These are phyloP conservation scores for Pontederia paniculata DNA, from an alignment of 176 grass and related monocot species.

Conservation along the genomic window DNA sequence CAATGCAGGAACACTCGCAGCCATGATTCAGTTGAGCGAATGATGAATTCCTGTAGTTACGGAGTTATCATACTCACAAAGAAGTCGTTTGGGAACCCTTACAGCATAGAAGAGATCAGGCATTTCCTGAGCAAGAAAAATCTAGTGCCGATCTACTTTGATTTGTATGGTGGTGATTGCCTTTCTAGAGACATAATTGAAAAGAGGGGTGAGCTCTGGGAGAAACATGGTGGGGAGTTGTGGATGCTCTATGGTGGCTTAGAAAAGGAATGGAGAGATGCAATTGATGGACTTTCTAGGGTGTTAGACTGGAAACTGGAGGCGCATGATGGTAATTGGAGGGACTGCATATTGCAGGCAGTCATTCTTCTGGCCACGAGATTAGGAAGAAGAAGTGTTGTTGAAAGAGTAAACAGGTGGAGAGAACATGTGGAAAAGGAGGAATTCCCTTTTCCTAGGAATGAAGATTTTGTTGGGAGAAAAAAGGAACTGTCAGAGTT, in stretches of 20 bases:
- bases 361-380: conserved; percentile 63
- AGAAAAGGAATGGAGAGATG: conserved; percentile 85
- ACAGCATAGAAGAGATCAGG: conserved; percentile 81
- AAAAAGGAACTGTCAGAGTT: conserved; percentile 90
- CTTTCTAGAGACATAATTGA: conserved; percentile 95
- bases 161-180: conserved; percentile 68
- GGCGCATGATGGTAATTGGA: conserved; percentile 76
- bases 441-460: conserved; percentile 80
- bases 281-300: conserved; percentile 69
- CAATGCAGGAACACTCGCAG: conserved; percentile 65
- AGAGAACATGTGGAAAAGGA: conserved; percentile 69
- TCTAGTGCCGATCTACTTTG: conserved; percentile 80
- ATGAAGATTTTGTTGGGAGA: conserved; percentile 67
- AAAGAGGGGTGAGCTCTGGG: conserved; percentile 95
- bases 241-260: conserved; percentile 96
- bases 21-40: conserved; percentile 59
- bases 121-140: conserved; percentile 77
- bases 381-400: conserved; percentile 79
- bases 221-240: conserved; percentile 90
- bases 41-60: conserved; percentile 84
- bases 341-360: conserved; percentile 71
- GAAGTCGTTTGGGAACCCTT: conserved; percentile 90
- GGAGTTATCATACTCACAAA: conserved; percentile 88
- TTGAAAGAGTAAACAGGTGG: conserved; percentile 83
- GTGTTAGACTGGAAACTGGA: conserved; percentile 66